Evolutionary conservation across 2,329 filamentous ascomycete genomes (phyloP).

Genomic region (Thielaviopsis populi): DNA sequence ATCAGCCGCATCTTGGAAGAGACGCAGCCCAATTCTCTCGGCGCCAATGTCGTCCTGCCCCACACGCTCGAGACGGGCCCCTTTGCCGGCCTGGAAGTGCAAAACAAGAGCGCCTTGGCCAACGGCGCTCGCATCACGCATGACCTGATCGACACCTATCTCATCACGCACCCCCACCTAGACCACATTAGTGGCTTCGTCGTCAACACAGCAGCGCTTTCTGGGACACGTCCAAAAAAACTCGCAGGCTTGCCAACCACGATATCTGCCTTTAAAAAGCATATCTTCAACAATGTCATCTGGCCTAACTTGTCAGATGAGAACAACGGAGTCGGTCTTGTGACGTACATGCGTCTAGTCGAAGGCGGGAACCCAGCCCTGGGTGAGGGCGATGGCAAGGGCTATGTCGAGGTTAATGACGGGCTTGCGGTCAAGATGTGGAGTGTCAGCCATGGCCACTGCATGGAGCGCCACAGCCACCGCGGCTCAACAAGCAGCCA

Average conservation of each 20-base stretch:
- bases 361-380: conserved; percentile 78
- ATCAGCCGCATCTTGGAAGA: conserved; percentile 65
- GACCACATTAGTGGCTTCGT: conserved; percentile 88
- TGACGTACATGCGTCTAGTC: conserved; percentile 77
- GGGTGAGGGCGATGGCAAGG: conserved; percentile 62
- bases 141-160: conserved; percentile 68
- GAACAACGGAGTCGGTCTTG: conserved; percentile 80
- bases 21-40: conserved; percentile 29
- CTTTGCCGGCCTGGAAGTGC: conserved; percentile 64
- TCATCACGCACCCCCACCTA: conserved; percentile 94
- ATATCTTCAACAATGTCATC: conserved; percentile 95
- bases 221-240: conserved; percentile 67
- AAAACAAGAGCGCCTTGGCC: conserved; percentile 48
- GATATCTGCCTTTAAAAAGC: conserved; percentile 80
- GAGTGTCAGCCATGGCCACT: conserved; percentile 79
- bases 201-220: conserved; percentile 79
- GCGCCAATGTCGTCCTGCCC: conserved; percentile 25
- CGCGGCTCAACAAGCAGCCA: conserved; percentile 40
- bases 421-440: conserved; percentile 80
- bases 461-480: conserved; percentile 58
- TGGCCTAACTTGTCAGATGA: conserved; percentile 97
- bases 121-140: conserved; percentile 72
- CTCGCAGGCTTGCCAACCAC: conserved; percentile 75
- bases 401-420: conserved; percentile 79
- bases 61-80: conserved; percentile 51